These are phyloP conservation scores for Russula lepida DNA, from an alignment of 768 basidiomycete species.

Conservation along the genomic window DNA sequence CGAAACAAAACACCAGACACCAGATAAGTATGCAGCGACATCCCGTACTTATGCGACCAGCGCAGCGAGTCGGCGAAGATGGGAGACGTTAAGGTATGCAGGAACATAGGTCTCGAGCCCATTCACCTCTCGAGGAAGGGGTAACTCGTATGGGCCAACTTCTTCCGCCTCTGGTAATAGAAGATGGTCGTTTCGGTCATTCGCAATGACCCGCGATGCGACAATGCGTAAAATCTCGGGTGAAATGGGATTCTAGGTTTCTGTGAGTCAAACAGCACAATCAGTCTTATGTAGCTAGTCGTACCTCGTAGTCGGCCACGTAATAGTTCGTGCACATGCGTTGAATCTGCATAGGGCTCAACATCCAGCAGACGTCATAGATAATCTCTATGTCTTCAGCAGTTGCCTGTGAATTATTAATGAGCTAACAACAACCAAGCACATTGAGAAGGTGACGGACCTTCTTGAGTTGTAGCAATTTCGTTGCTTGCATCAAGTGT, in stretches of 20 bases:
- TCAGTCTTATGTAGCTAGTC: slow-evolving; percentile 12
- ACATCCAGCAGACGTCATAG: slow-evolving; percentile 99
- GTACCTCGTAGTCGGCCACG: slow-evolving; percentile 96
- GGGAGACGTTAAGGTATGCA: slow-evolving; percentile 83
- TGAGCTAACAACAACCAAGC: neutral
- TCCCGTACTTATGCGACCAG: slow-evolving; percentile 52
- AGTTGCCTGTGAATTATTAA: slow-evolving; percentile 51
- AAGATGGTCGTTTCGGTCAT: slow-evolving; percentile 95
- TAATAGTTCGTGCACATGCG: slow-evolving; percentile 99
- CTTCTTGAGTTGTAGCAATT: slow-evolving; percentile 96
- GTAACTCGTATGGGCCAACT: slow-evolving; percentile 90
- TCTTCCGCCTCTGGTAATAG: slow-evolving; percentile 96
- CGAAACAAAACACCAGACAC: neutral
- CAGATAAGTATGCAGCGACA: slow-evolving; percentile 10
- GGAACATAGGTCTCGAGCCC: slow-evolving; percentile 96
- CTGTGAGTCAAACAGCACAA: slow-evolving; percentile 7
- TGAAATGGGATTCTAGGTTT: slow-evolving; percentile 80
- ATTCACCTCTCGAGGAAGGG: slow-evolving; percentile 88
- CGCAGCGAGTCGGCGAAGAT: slow-evolving; percentile 80
- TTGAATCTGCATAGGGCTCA: slow-evolving; percentile 98
- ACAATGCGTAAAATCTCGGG: slow-evolving; percentile 96
- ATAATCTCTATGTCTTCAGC: slow-evolving; percentile 97
- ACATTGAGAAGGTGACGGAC: slow-evolving; percentile 32
- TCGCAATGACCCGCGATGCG: slow-evolving; percentile 88
- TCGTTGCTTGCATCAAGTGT: slow-evolving; percentile 99